phyloP scores from a whole-genome alignment of 139 green algal species.

The Nannochloris sp. region DNA sequence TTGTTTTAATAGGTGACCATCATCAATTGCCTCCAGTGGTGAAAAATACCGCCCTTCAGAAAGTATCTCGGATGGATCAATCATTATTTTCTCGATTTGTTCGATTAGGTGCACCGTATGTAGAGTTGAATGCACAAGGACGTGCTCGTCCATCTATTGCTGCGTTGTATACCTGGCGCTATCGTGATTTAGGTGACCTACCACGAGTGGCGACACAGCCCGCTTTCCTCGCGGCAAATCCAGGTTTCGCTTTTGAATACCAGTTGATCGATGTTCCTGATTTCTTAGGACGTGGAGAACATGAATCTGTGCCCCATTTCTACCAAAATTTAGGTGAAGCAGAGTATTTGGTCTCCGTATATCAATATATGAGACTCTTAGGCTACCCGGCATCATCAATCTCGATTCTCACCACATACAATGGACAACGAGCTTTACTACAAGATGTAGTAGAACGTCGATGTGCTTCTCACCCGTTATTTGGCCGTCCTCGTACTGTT shows the following conservation, averaged over 20 bases:
- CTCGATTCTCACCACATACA: slow-evolving; percentile 97
- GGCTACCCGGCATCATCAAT: slow-evolving; percentile 91
- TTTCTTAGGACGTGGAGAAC: slow-evolving; percentile 76
- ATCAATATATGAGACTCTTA: slow-evolving; percentile 89
- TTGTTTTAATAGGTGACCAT: slow-evolving; percentile 95
- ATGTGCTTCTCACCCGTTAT: slow-evolving; percentile 66
- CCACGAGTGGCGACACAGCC: slow-evolving; percentile 45
- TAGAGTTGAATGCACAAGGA: slow-evolving; percentile 92
- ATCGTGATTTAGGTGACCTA: slow-evolving; percentile 83
- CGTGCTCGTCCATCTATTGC: slow-evolving; percentile 78
- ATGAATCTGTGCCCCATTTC: slow-evolving; percentile 80
- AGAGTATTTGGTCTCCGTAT: slow-evolving; percentile 84
- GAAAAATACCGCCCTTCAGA: slow-evolving; percentile 94
- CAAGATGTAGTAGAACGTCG: slow-evolving; percentile 82
- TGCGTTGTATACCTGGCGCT: slow-evolving; percentile 96
- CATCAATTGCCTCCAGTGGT: slow-evolving; percentile 98
- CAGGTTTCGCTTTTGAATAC: slow-evolving; percentile 83
- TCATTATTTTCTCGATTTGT: slow-evolving; percentile 96
- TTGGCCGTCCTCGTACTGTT: slow-evolving; percentile 9
- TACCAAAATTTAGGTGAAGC: slow-evolving; percentile 97
- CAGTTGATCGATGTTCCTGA: slow-evolving; percentile 92
- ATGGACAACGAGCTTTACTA: slow-evolving; percentile 93
- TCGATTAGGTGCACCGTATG: slow-evolving; percentile 85
- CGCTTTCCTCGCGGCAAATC: slow-evolving; percentile 65
- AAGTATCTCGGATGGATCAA: slow-evolving; percentile 87